A percentile compares a stretch with the other conserved stretches of the same genome.
Evolutionary conservation across 768 basidiomycete genomes (phyloP).

Genomic region (Amyloporia xantha): DNA sequence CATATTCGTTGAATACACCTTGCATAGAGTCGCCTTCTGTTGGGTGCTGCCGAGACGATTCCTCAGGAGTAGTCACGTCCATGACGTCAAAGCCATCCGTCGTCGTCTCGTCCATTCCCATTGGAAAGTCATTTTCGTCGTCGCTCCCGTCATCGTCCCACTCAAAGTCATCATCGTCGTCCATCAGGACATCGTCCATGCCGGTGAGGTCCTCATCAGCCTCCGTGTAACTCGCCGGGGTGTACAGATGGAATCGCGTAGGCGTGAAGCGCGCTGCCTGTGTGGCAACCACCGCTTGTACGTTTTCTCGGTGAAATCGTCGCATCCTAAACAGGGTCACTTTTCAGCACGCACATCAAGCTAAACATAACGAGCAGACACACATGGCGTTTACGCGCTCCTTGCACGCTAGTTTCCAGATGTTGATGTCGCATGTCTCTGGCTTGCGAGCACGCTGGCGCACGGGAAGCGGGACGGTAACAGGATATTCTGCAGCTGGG

Average conservation of each 20-base stretch:
- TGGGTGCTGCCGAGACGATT: conserved; percentile 5
- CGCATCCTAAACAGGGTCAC: not conserved
- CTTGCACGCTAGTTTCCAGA: conserved; percentile 12
- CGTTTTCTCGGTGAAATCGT: conserved; percentile 5
- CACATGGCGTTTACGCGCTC: conserved; percentile 13
- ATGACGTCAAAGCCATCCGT: conserved; percentile 1
- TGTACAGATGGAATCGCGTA: conserved; percentile 11
- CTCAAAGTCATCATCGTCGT: conserved; percentile 8
- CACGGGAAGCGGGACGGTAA: not conserved
- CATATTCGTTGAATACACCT: too few relatives aligned
- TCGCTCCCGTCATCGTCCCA: conserved; percentile 4
- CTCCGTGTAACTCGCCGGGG: conserved; percentile 4
- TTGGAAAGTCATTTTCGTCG: not conserved
- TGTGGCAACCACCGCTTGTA: conserved; percentile 7
- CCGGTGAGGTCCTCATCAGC: not conserved
- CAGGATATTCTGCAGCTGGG: too few relatives aligned
- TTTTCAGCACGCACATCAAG: not conserved
- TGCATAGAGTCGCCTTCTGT: not conserved
- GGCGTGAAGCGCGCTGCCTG: not conserved
- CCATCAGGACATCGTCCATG: not conserved
- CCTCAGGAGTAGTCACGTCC: too few relatives aligned
- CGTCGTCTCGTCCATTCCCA: not conserved
- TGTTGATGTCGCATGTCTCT: not conserved
- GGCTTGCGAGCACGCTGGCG: not conserved
- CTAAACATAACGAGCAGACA: not conserved